Evolutionary conservation across 495 filamentous ascomycete species (phyloP).

Genomic region (Talaromyces wortmannii): DNA sequence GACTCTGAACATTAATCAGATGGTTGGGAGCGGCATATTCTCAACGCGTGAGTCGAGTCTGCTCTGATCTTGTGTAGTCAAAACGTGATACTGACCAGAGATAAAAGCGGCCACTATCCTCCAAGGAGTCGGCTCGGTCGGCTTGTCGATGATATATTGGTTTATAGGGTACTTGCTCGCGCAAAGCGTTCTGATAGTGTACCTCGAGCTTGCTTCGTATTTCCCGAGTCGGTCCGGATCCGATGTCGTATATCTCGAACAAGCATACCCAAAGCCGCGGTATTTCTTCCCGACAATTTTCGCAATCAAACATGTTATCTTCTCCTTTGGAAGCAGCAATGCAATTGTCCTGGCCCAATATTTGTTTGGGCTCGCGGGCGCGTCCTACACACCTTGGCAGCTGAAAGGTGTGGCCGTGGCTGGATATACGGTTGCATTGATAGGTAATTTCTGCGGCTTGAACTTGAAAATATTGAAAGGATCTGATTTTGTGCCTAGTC

Average conservation of each 20-base stretch:
- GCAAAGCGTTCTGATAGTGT: constrained; percentile 41
- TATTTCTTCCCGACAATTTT: constrained; percentile 57
- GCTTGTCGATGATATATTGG: constrained; percentile 56
- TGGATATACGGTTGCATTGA: constrained; percentile 30
- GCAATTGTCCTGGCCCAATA: constrained; percentile 55
- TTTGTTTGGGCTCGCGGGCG: constrained; percentile 41
- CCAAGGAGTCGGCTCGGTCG: constrained; percentile 49
- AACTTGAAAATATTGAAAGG: background rate
- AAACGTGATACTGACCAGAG: background rate
- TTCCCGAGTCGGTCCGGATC: constrained; percentile 60
- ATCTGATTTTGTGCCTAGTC: constrained; percentile 33
- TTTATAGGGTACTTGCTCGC: constrained; percentile 49
- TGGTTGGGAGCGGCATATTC: constrained; percentile 62
- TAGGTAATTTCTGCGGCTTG: constrained; percentile 6
- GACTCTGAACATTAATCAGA: constrained; percentile 57
- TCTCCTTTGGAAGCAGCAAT: constrained; percentile 59
- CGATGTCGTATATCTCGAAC: constrained; percentile 61
- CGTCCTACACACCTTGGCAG: constrained; percentile 46
- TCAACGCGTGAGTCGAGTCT: constrained; percentile 44
- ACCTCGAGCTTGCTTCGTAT: constrained; percentile 54
- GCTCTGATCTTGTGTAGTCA: background rate
- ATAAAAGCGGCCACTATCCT: constrained; percentile 47
- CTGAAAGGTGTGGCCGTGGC: constrained; percentile 57
- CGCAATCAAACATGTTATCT: constrained; percentile 49
- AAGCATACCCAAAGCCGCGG: constrained; percentile 53